These are phyloP conservation scores for Pyrenophora teres DNA, from an alignment of 2,329 filamentous ascomycete species.

Conservation along the genomic window DNA sequence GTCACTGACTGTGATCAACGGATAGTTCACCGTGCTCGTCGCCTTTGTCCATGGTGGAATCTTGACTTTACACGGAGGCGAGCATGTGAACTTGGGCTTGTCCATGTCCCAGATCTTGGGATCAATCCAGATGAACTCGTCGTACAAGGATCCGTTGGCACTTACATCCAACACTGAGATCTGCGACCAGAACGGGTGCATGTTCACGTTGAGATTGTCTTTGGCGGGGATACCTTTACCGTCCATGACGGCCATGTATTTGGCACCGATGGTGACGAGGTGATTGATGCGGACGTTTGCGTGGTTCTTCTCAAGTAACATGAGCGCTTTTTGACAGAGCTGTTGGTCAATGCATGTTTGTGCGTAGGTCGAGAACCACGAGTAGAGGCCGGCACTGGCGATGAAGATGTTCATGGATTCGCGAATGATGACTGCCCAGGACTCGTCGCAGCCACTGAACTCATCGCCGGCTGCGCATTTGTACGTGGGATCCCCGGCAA, in stretches of 20 bases:
- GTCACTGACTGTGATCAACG: not conserved
- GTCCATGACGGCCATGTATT: not conserved
- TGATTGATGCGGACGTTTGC: not conserved
- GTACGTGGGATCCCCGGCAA: not conserved
- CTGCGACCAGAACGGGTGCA: not conserved
- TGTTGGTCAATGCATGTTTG: constrained; percentile 3
- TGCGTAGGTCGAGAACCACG: not conserved
- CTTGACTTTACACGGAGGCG: not conserved
- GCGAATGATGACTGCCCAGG: constrained; percentile 3
- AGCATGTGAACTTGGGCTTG: not conserved
- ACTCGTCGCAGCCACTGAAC: constrained; percentile 2
- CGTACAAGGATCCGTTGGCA: not conserved
- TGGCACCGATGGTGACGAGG: not conserved
- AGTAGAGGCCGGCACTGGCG: not conserved
- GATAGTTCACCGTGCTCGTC: not conserved
- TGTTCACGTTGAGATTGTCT: not conserved
- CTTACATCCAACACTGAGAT: not conserved
- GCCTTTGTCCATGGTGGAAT: not conserved
- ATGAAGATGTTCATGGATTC: not conserved
- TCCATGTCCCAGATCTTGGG: constrained; percentile 1
- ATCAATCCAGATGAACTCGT: not conserved
- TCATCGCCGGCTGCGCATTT: not conserved
- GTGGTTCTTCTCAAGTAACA: not conserved
- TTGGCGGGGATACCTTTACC: not conserved
- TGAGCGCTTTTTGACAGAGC: not conserved